These are phyloP conservation scores for Toxoplasma gondii DNA, from an alignment of 169 alveolate species.

Conservation along the genomic window DNA sequence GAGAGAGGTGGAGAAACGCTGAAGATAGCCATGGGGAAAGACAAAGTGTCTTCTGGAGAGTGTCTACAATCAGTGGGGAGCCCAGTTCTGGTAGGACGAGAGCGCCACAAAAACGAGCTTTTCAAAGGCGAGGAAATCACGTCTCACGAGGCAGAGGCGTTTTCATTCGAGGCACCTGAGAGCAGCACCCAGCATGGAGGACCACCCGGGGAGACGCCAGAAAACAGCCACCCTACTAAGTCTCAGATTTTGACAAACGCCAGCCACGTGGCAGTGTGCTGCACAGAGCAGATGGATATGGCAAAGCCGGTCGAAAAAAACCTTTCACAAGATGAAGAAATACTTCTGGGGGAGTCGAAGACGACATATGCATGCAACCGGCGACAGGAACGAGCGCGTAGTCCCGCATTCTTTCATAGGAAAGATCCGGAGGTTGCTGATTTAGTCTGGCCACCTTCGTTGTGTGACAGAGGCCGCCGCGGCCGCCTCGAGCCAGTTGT, in stretches of 20 bases:
- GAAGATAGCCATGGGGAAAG: not conserved
- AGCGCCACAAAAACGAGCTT: not conserved
- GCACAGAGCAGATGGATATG: not conserved
- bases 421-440: not conserved
- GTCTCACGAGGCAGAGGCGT: not conserved
- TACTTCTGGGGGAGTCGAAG: not conserved
- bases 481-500: not conserved
- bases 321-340: not conserved
- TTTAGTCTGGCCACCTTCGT: constrained; percentile 1
- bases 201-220: not conserved
- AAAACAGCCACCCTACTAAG: not conserved
- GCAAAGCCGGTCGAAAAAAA: not conserved
- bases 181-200: not conserved
- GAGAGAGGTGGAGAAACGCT: too few species aligned
- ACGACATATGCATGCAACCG: not conserved
- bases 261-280: not conserved
- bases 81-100: too few species aligned
- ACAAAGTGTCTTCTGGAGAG: not conserved
- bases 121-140: not conserved
- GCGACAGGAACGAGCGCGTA: not conserved
- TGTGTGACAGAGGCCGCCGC: not conserved
- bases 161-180: not conserved
- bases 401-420: not conserved
- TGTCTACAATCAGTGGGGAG: not conserved
- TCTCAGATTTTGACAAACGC: not conserved